These are phyloP conservation scores for Ganoderma multipileum DNA, from an alignment of 1,284 basidiomycete genomes.

Conservation along the genomic window DNA sequence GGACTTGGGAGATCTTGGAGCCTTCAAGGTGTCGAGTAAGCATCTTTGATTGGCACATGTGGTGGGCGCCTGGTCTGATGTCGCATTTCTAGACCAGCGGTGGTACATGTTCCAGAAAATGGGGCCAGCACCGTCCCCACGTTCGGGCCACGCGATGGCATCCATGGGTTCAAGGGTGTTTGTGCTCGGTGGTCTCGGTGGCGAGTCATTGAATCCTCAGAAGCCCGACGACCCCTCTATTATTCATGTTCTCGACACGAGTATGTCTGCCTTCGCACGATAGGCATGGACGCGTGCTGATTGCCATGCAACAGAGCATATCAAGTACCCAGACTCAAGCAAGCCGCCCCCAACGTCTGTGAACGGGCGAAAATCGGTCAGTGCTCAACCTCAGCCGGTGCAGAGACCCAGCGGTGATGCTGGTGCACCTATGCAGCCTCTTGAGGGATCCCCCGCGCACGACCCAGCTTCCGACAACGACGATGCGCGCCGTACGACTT, in stretches of 20 bases:
- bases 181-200: conserved; percentile 86
- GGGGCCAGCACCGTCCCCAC: conserved; percentile 91
- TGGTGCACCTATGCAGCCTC: conserved; percentile 38
- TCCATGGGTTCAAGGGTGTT: conserved; percentile 88
- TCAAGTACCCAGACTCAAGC: conserved; percentile 89
- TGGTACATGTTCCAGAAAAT: conserved; percentile 99
- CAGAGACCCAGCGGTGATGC: conserved; percentile 40
- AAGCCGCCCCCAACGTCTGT: conserved; percentile 53
- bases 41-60: conserved; percentile 23
- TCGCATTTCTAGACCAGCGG: conserved; percentile 58
- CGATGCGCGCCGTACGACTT: conserved; percentile 63
- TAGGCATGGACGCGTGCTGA: conserved; percentile 18
- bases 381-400: conserved; percentile 34
- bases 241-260: conserved; percentile 93
- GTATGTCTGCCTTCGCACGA: conserved; percentile 54
- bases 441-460: conserved; percentile 64
- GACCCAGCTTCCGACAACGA: conserved; percentile 53
- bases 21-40: conserved; percentile 96
- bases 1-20: conserved; percentile 93
- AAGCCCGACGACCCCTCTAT: conserved; percentile 84
- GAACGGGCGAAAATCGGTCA: conserved; percentile 49
- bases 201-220: conserved; percentile 84
- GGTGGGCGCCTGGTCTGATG: conserved; percentile 8
- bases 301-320: conserved; percentile 68
- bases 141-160: conserved; percentile 96